Percentiles rank a stretch among this genome's conserved stretches.
Evolutionary conservation across 371 early-diverging fungal species (phyloP).

Genomic region (Saksenaea vasiformis): DNA sequence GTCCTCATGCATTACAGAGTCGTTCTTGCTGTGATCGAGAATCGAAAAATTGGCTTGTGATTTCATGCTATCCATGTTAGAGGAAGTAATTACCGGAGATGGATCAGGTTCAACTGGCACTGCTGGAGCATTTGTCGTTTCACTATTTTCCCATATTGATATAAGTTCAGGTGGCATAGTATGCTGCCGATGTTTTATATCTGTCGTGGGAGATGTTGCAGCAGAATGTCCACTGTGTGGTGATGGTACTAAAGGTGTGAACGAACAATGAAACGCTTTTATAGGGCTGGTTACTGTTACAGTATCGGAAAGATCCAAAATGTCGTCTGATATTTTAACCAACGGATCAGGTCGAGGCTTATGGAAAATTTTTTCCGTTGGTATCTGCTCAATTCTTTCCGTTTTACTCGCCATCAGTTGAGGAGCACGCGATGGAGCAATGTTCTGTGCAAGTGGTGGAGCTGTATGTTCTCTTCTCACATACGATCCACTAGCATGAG

Average conservation of each 20-base stretch:
- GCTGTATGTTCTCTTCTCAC: background rate
- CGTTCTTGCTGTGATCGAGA: background rate
- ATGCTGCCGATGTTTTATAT: background rate
- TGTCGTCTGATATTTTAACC: background rate
- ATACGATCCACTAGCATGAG: background rate
- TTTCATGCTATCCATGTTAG: background rate
- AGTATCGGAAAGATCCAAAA: background rate
- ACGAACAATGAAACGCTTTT: background rate
- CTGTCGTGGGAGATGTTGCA: background rate
- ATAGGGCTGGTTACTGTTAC: background rate
- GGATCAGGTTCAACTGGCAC: background rate
- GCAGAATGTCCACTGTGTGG: background rate
- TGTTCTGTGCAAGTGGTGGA: background rate
- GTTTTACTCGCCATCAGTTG: background rate
- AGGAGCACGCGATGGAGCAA: background rate
- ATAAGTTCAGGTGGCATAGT: background rate
- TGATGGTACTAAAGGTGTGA: background rate
- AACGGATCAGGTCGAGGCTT: background rate
- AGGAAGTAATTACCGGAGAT: background rate
- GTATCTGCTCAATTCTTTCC: background rate
- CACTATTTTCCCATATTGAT: background rate
- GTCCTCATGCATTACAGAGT: background rate
- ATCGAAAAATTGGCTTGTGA: background rate
- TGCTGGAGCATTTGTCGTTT: background rate
- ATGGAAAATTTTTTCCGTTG: background rate